Evolutionary conservation across 768 basidiomycete species (phyloP).

Genomic region (Tylopilus cervinicoccineus): DNA sequence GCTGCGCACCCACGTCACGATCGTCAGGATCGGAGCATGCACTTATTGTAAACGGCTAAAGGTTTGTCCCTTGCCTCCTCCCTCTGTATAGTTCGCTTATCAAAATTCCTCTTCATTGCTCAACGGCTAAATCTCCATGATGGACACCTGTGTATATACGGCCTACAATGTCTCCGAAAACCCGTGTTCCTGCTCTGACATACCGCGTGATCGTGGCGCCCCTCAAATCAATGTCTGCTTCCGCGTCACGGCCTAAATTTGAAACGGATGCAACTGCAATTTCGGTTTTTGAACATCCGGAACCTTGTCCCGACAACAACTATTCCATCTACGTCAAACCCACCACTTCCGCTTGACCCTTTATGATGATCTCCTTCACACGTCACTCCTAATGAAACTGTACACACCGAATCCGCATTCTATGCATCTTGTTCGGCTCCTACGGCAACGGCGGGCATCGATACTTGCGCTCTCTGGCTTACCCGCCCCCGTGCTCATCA

Average conservation of each 20-base stretch:
- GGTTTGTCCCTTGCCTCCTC: conserved; percentile 41
- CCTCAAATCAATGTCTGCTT: not conserved
- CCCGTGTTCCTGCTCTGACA: conserved; percentile 11
- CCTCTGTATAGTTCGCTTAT: conserved; percentile 19
- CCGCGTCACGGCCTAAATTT: conserved; percentile 7
- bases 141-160: no score
- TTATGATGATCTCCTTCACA: conserved; percentile 1
- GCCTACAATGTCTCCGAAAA: conserved; percentile 21
- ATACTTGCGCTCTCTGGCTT: not conserved
- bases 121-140: conserved; percentile 5
- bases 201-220: conserved; percentile 7
- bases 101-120: conserved; percentile 10
- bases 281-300: conserved; percentile 25
- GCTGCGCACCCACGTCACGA: conserved; percentile 4
- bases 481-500: conserved; percentile 1
- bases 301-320: conserved; percentile 20
- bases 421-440: conserved; percentile 15
- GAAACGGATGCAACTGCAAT: conserved; percentile 21
- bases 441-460: conserved; percentile 5
- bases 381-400: not conserved
- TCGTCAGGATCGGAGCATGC: conserved; percentile 72
- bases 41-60: conserved; percentile 86
- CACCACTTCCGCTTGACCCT: not conserved
- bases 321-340: conserved; percentile 5
- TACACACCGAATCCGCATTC: not conserved